Evolutionary conservation across 2,329 filamentous ascomycete genomes (phyloP).

Genomic region (Colletotrichum higginsianum): DNA sequence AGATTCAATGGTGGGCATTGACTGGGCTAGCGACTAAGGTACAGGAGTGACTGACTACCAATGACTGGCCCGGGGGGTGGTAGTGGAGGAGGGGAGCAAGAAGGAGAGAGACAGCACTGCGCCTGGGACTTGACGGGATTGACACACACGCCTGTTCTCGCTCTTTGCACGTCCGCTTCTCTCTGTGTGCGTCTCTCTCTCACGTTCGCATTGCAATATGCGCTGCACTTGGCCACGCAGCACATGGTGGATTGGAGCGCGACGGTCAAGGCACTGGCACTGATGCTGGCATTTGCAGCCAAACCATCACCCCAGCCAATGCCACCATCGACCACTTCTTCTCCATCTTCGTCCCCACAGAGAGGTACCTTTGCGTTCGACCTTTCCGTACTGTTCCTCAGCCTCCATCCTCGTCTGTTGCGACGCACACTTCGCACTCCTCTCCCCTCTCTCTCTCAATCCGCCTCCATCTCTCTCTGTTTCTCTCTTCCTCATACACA

Average conservation of each 20-base stretch:
- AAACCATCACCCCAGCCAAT: neutral
- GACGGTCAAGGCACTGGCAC: conserved; percentile 15
- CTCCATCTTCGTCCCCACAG: conserved; percentile 6
- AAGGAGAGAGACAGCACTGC: conserved; percentile 10
- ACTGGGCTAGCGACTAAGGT: conserved; percentile 21
- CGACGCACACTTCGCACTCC: conserved; percentile 2
- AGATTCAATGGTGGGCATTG: conserved; percentile 25
- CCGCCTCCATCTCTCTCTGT: neutral
- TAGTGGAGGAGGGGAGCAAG: neutral
- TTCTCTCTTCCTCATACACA: neutral
- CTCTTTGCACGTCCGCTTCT: conserved; percentile 21
- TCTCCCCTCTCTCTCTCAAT: neutral
- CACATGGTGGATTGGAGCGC: conserved; percentile 15
- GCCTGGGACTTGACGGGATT: conserved; percentile 31
- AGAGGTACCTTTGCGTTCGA: conserved; percentile 4
- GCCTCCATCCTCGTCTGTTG: conserved; percentile 13
- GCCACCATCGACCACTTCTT: neutral
- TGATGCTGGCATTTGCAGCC: conserved; percentile 11
- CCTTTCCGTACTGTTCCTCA: neutral
- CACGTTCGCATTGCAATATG: conserved; percentile 22
- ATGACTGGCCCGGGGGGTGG: conserved; percentile 16
- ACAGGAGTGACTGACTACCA: neutral
- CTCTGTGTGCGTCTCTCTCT: neutral
- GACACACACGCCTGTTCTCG: conserved; percentile 26
- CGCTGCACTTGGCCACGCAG: conserved; percentile 8